Evolutionary conservation across 2,329 filamentous ascomycete genomes (phyloP).

Genomic region (Alternaria burnsii): DNA sequence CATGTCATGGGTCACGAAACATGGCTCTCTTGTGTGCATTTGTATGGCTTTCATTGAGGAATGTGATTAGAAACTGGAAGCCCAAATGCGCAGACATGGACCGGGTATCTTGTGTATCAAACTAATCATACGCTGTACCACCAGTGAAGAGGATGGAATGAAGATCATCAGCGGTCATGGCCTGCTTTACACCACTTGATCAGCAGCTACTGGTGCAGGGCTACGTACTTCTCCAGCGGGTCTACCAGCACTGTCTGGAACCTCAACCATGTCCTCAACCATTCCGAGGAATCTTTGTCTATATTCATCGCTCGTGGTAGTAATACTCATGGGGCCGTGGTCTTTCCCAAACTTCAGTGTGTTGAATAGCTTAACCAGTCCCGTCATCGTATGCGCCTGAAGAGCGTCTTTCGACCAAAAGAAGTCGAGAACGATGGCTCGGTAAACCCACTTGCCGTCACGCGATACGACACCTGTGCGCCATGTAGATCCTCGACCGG

Average conservation of each 20-base stretch:
- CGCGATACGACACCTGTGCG: slow-evolving; percentile 67
- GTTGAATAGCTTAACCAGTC: slow-evolving; percentile 71
- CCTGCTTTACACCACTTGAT: slow-evolving; percentile 14
- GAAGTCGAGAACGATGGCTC: slow-evolving; percentile 75
- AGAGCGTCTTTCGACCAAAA: slow-evolving; percentile 80
- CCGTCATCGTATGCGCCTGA: slow-evolving; percentile 71
- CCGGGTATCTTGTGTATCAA: slow-evolving; percentile 12
- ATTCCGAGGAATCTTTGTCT: slow-evolving; percentile 64
- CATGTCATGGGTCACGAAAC: slow-evolving; percentile 14
- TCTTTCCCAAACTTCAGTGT: slow-evolving; percentile 60
- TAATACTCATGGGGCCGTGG: slow-evolving; percentile 78
- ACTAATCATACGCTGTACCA: slow-evolving; percentile 5
- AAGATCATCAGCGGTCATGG: neutral
- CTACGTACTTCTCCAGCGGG: slow-evolving; percentile 42
- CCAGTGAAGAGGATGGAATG: neutral
- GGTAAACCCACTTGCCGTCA: slow-evolving; percentile 72
- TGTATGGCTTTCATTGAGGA: slow-evolving; percentile 1
- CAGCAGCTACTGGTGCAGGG: slow-evolving; percentile 17
- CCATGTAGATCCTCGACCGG: slow-evolving; percentile 59
- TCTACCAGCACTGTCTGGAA: slow-evolving; percentile 43
- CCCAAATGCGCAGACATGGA: slow-evolving; percentile 2
- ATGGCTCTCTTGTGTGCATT: slow-evolving; percentile 1
- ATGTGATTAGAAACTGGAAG: neutral
- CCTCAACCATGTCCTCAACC: slow-evolving; percentile 54
- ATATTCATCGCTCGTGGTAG: slow-evolving; percentile 74